Evolutionary conservation across 179 eudicot species (phyloP), one percentile per base, ranked within the genome.

Genomic region (Silene noctiflora): DNA sequence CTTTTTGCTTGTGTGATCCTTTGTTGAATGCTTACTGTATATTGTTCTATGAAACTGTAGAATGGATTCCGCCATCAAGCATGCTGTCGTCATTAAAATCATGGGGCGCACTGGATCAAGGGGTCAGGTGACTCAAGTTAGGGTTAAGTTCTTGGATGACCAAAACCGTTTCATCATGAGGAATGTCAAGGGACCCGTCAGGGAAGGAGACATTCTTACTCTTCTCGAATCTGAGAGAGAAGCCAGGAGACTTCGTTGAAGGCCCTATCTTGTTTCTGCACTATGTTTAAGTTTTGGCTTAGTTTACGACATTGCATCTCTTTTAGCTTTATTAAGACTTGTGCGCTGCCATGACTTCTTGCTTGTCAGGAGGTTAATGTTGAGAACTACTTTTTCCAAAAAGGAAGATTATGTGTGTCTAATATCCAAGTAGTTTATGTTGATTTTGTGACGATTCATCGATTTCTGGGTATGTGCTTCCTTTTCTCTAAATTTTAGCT

Each of bases 171-270:
- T 78, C 58, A 78, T 78, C 72, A 78, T 78, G 80, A 78, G 80
- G 80, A 78, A 78, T 5, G 80, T 78, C 19, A 78, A 78, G 72
- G 80, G 80, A 64, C 80, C 80, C 0, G 80, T 78, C 58, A 78
- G 80, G 67, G 80, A 78, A 55, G 80, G 80, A 3, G 80, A 78
- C 64, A 51, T 78, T 21, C 80, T 78, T 11, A 78, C 80, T 27
- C 80, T 78, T 33, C 80, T 78, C 10, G 80, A 78, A 71, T 78
- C 80, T 17, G 80, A 78, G 80, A 72, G 80, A 63, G 80, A 78
- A 21, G 80, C 80, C 4, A 78, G 80, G 66, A 78, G 80, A 33
- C 80, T 78, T 72, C 76, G 80, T 64, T 78, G 66, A 71, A 11
- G 17, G 39, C n/a, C 6, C 1, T 10, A 13, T 10, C 10, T 17